Evolutionary conservation across 441 rosid genomes (phyloP).

Genomic region (Croton laevigatus): DNA sequence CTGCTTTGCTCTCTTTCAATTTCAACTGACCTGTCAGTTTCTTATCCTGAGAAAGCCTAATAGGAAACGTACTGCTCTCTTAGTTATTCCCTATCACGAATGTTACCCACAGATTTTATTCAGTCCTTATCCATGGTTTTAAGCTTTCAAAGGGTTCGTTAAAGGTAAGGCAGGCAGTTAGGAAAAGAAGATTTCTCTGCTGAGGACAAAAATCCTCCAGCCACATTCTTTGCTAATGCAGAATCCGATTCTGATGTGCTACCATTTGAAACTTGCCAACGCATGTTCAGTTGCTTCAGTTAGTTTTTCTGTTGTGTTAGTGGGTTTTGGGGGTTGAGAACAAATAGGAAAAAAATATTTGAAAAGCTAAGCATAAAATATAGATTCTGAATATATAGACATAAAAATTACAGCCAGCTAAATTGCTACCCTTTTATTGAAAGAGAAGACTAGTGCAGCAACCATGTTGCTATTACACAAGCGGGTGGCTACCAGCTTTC

Average conservation of each 20-base stretch:
- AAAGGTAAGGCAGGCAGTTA: conserved; percentile 12
- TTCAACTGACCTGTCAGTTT: conserved; percentile 17
- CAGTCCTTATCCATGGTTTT: conserved; percentile 23
- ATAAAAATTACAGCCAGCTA: background rate
- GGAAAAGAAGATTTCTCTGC: conserved; percentile 2
- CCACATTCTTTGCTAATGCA: background rate
- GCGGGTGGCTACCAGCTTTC: conserved; percentile 14
- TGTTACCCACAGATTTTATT: conserved; percentile 21
- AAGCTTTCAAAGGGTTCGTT: conserved; percentile 20
- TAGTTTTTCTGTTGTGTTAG: background rate
- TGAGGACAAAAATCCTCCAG: conserved; percentile 3
- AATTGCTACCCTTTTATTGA: conserved; percentile 23
- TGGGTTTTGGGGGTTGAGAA: too few relatives aligned
- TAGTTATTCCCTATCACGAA: conserved; percentile 8
- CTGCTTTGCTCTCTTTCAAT: background rate
- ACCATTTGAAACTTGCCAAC: background rate
- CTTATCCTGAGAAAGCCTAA: conserved; percentile 11
- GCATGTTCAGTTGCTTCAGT: background rate
- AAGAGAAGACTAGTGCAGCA: conserved; percentile 1
- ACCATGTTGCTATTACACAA: conserved; percentile 1
- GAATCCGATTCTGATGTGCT: background rate
- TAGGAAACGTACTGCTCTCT: conserved; percentile 6
- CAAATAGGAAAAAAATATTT: background rate
- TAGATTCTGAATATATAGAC: background rate
- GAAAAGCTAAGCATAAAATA: background rate